A percentile compares a stretch with the other conserved stretches of the same genome.
These are phyloP conservation scores for Penicillium sp. DNA, from an alignment of 2,329 filamentous ascomycete genomes.

Conservation along the genomic window DNA sequence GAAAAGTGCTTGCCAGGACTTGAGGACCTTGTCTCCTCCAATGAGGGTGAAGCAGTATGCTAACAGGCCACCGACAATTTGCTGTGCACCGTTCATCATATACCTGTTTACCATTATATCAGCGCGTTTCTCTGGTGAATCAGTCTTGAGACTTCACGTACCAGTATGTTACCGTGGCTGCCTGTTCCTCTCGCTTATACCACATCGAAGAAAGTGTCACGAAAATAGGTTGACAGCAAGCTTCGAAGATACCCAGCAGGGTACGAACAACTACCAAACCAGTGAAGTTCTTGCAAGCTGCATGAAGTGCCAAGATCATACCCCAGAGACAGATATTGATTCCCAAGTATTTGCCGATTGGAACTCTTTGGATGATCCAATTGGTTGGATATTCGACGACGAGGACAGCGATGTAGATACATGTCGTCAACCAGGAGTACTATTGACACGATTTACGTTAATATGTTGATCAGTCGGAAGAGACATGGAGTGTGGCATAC, in stretches of 20 bases:
- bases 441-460: constrained; percentile 31
- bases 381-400: constrained; percentile 72
- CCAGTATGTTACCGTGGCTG: constrained; percentile 66
- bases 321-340: constrained; percentile 66
- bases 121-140: fast-evolving
- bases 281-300: constrained; percentile 60
- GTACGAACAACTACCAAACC: constrained; percentile 61
- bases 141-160: constrained; percentile 27
- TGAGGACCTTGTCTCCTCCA: constrained; percentile 51
- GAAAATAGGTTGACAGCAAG: constrained; percentile 67
- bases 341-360: constrained; percentile 66
- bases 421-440: constrained; percentile 71
- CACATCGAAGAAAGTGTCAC: constrained; percentile 67
- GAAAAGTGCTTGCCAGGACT: constrained; percentile 69
- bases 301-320: constrained; percentile 58
- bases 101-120: constrained; percentile 44
- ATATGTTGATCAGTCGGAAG: background rate
- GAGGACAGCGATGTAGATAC: constrained; percentile 71
- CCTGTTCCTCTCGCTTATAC: constrained; percentile 69
- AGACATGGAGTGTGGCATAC: constrained; percentile 25
- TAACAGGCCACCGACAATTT: constrained; percentile 69
- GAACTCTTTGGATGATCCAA: constrained; percentile 62
- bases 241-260: constrained; percentile 69
- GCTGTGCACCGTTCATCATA: constrained; percentile 74
- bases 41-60: constrained; percentile 58